Evolutionary conservation across 768 basidiomycete genomes (phyloP), one percentile per base, ranked within the genome.

Genomic region (Cystobasidium ongulense): DNA sequence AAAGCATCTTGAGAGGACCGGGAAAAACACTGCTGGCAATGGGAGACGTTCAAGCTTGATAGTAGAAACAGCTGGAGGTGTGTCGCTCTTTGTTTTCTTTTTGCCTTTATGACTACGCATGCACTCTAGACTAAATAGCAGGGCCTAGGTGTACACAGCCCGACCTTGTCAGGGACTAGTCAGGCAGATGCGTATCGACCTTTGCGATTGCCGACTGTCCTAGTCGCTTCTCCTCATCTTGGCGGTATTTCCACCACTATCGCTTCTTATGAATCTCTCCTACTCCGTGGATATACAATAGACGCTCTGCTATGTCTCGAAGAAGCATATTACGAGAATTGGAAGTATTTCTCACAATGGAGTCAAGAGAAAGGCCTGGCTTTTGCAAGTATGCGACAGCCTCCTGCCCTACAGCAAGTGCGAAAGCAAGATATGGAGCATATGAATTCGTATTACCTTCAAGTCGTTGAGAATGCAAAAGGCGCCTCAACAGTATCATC

Each of bases 61-160:
- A 78, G 82, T 97, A 57, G 95, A 98, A 81, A 94, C 95, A 10
- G 95, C 94, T 17, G 95, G 95, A 86, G 95, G 94, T 92, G 81
- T 52, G 10, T 29, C 57, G 29, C n/a, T n/a, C n/a, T n/a, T n/a
- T n/a, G n/a, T n/a, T n/a, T n/a, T 8, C 46, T 8, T 8, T 8
- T 8, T 77, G n/a, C 1, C 17, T 11, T 63, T 36, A 5, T 15
- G 11, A 41, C 8, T 18, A 35, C 41, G n/a, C 27, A 13, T 27
- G 31, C 46, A 29, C 25, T 39, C 25, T 33, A 29, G 18, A 29
- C 53, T 27, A 25, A 73, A 57, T 11, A 5, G 23, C 21, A 36
- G 35, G 2, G 4, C 25, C 1, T 80, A 95, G 93, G 94, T 43
- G 90, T 95, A 13, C 94, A 96, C 78, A 94, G 91, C 76, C 95